Evolutionary conservation across 768 basidiomycete species (phyloP), one percentile per base, ranked within the genome.

Genomic region (Rhizopogon vesiculosus): DNA sequence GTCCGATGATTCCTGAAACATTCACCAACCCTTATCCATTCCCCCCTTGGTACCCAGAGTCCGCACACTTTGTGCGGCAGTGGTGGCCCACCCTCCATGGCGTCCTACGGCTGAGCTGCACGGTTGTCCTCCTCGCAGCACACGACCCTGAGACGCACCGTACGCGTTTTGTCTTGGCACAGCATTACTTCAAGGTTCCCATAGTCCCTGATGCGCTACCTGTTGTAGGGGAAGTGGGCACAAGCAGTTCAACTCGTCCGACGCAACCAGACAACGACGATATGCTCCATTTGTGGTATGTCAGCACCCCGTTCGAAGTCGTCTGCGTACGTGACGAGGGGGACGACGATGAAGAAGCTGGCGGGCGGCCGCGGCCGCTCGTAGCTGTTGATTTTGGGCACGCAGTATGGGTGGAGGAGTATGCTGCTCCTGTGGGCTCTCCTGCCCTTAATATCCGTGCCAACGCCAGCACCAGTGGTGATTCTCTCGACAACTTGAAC

Each of bases 301-400:
- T 87, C 43, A 80, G 79, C 58, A 79, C 77, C 43, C 84, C 87
- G 10, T 89, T 89, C 61, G 86, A 88, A 64, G 82, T 87, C 19
- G 85, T 86, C 15, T 84, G 85, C 57, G 81, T 87, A 18, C 69
- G 77, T 49, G 86, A 87, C 54, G 57, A 61, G 35, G n/a, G 61
- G 19, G 39, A 58, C 28, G 71, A 69, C 15, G 69, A 70, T 0
- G 70, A 70, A 13, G 70, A 72, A 39, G 51, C 61, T 31, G 51
- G 60, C 28, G 83, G 82, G 31, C 75, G 83, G 4, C 83, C 84
- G 18, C 76, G 87, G 3, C 87, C 87, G 22, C 76, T 89, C 13
- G 82, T 89, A n/a, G 87, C 87, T 0, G 86, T 93, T 7, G 84
- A 94, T 65, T 95, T 94, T 72, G 89, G 90, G 42, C 91, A 93